Evolutionary conservation across 345 rosid genomes (phyloP).

Genomic region (Pelargonium nanum): DNA sequence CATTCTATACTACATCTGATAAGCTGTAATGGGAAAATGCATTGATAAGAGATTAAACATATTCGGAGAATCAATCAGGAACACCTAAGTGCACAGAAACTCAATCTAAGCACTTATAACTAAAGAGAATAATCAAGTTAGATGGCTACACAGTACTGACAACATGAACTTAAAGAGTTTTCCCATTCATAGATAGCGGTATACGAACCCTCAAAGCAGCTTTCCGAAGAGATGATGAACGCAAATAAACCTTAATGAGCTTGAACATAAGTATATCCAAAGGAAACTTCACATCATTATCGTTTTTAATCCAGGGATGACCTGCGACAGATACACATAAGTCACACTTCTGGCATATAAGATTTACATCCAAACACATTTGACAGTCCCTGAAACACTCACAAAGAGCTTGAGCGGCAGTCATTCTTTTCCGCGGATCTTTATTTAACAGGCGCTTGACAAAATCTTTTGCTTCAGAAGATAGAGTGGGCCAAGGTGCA

Average conservation of each 20-base stretch:
- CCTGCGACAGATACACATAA: conserved; percentile 34
- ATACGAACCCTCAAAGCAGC: conserved; percentile 79
- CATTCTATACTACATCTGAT: neutral
- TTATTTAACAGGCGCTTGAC: conserved; percentile 74
- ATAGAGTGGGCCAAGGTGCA: conserved; percentile 79
- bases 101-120: neutral
- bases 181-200: neutral
- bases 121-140: neutral
- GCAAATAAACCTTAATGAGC: conserved; percentile 75
- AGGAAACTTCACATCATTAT: conserved; percentile 47
- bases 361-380: neutral
- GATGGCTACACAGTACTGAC: neutral
- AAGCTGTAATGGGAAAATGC: neutral
- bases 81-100: neutral
- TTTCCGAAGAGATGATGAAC: conserved; percentile 85
- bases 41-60: too few relatives aligned
- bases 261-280: conserved; percentile 66
- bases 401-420: conserved; percentile 96
- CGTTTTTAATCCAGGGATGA: conserved; percentile 80
- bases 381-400: conserved; percentile 23
- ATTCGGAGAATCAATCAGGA: neutral
- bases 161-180: neutral
- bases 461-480: conserved; percentile 84
- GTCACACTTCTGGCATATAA: conserved; percentile 10
- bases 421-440: conserved; percentile 90